Evolutionary conservation across 352 stramenopile species (phyloP), one percentile per base, ranked within the genome.

Genomic region (Globisporangium viniferum): DNA sequence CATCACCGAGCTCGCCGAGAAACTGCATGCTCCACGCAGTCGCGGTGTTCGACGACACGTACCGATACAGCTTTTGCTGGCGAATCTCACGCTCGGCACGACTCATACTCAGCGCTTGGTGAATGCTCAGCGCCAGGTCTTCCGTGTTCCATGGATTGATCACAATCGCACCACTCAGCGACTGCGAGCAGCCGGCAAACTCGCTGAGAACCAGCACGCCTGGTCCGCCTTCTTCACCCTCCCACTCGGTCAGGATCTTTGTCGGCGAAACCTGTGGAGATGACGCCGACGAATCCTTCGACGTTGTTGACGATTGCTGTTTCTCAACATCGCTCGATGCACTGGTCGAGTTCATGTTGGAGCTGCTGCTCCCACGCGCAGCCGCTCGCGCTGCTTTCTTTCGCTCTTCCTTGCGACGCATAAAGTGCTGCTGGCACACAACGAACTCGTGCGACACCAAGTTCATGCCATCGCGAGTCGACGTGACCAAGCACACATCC

Each of bases 91-190:
- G 78, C 70, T 96, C 88, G 2, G 88, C 88, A 12, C 87, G 85
- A 44, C 76, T 91, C 79, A 97, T 92, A 18, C 85, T 87, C 39
- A 97, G 78, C 18, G 89, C 86, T 71, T 95, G 81, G 60, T 96
- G 80, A 53, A 97, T 89, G 51, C 82, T 89, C 35, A 87, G 57
- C 20, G 88, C 88, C 22, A 97, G 66, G 62, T 97, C 86, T 67
- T 97, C 88, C 14, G 88, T 96, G 69, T 94, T 92, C 84, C 83
- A 92, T 22, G 91, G 91, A 54, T 97, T 97, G 24, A 96, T 78
- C 24, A 94, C 84, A 41, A 97, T 84, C 14, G 91, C 91, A 2
- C 90, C 90, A 66, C 78, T 94, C 1, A 97, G 62, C 18, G 87
- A 96, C 74, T 97, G 90, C 15, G 90, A 92, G 49, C 80, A 94